Evolutionary conservation across 306 rosid species (phyloP).

Genomic region (Senna siamea): DNA sequence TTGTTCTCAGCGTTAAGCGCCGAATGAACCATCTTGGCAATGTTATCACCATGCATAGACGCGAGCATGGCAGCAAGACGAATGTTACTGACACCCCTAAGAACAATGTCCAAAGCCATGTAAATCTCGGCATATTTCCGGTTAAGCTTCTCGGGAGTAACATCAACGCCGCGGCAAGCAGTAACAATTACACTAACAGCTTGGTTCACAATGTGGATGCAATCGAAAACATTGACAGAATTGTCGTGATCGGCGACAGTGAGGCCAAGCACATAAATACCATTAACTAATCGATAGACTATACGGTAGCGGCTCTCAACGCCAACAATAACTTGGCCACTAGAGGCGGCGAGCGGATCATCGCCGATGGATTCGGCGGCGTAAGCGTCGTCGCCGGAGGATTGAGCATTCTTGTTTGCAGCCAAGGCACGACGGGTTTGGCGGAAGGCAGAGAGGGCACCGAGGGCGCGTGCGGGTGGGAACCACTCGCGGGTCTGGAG

Average conservation of each 20-base stretch:
- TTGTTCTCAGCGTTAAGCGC: slow-evolving; percentile 78
- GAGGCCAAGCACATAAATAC: slow-evolving; percentile 86
- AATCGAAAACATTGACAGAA: slow-evolving; percentile 85
- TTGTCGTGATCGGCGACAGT: slow-evolving; percentile 87
- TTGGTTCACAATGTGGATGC: slow-evolving; percentile 86
- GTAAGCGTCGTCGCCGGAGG: slow-evolving; percentile 42
- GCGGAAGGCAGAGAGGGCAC: slow-evolving; percentile 68
- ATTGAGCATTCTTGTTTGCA: slow-evolving; percentile 32
- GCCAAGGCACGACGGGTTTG: slow-evolving; percentile 62
- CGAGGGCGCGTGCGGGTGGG: slow-evolving; percentile 68
- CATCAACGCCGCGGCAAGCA: slow-evolving; percentile 92
- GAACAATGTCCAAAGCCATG: slow-evolving; percentile 94
- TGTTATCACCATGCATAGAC: slow-evolving; percentile 84
- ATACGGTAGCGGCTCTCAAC: slow-evolving; percentile 89
- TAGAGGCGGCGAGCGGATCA: slow-evolving; percentile 79
- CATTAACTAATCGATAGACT: slow-evolving; percentile 87
- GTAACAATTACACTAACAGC: slow-evolving; percentile 90
- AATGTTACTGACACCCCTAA: slow-evolving; percentile 80
- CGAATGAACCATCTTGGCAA: slow-evolving; percentile 96
- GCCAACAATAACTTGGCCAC: slow-evolving; percentile 93
- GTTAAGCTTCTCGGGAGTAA: slow-evolving; percentile 90
- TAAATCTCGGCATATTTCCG: slow-evolving; percentile 93
- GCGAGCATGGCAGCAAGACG: slow-evolving; percentile 95
- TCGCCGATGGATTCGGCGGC: slow-evolving; percentile 63
- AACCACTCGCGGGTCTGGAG: slow-evolving; percentile 82